These are phyloP conservation scores for Arthrobotrys entomopaga DNA, from an alignment of 2,329 filamentous ascomycete genomes.

Conservation along the genomic window DNA sequence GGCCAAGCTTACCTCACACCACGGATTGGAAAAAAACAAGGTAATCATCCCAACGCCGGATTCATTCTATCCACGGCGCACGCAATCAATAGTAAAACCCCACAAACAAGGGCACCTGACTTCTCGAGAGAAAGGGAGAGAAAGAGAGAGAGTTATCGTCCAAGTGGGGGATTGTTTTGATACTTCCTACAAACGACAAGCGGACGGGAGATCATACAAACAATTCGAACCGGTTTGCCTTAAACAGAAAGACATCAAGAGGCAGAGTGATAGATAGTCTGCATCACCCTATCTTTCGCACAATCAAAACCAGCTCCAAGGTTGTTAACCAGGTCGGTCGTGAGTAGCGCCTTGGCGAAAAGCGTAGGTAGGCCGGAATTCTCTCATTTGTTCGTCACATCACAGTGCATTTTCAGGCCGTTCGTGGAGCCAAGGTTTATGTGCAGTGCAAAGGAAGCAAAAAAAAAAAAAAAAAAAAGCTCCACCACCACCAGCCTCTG, in stretches of 20 bases:
- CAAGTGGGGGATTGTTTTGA: neutral
- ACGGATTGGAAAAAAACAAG: too few relatives aligned
- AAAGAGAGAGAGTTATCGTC: too few relatives aligned
- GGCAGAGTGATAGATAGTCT: slow-evolving; percentile 15
- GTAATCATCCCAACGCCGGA: slow-evolving; percentile 14
- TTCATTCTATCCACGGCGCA: neutral
- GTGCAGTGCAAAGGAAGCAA: too few relatives aligned
- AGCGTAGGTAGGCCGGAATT: slow-evolving; percentile 47
- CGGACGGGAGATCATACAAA: slow-evolving; percentile 8
- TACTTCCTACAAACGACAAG: slow-evolving; percentile 27
- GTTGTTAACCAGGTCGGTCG: neutral
- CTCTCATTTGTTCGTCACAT: slow-evolving; percentile 41
- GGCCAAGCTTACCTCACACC: slow-evolving; percentile 1
- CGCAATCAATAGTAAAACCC: too few relatives aligned
- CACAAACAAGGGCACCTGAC: slow-evolving; percentile 19
- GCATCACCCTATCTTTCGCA: too few relatives aligned
- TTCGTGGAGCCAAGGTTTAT: neutral
- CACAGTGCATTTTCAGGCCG: slow-evolving; percentile 50
- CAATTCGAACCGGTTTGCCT: slow-evolving; percentile 17
- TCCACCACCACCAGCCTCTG: slow-evolving; percentile 12
- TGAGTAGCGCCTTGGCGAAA: slow-evolving; percentile 34
- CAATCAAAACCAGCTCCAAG: too few relatives aligned
- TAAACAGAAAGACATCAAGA: slow-evolving; percentile 19
- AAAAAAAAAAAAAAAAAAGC: too few relatives aligned
- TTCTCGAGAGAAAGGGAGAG: too few relatives aligned